These are phyloP conservation scores for Vitrella brassicaformis DNA, from an alignment of 73 alveolate genomes.

Conservation along the genomic window DNA sequence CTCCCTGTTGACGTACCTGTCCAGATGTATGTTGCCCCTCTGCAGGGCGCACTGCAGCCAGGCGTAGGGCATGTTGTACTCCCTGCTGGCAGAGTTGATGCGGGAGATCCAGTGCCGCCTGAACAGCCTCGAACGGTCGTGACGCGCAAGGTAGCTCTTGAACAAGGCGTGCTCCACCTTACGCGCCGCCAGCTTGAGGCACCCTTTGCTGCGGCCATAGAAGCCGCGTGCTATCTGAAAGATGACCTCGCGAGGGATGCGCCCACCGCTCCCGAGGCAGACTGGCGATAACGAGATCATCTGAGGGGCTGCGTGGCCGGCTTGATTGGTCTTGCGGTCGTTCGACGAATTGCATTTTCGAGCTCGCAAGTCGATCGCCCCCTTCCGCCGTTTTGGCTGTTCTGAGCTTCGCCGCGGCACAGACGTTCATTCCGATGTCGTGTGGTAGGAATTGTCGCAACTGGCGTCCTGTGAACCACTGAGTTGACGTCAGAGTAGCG, in stretches of 20 bases:
- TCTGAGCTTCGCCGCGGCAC: too few relatives aligned
- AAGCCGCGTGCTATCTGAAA: neutral
- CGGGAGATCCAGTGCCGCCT: conserved; percentile 26
- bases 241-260: neutral
- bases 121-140: neutral
- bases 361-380: too few relatives aligned
- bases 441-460: too few relatives aligned
- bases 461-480: too few relatives aligned
- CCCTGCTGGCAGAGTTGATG: conserved; percentile 5
- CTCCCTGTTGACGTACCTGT: neutral
- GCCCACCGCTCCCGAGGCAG: too few relatives aligned
- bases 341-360: too few relatives aligned
- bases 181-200: neutral
- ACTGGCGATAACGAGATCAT: too few relatives aligned
- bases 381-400: too few relatives aligned
- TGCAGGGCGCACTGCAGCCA: neutral
- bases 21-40: neutral
- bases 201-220: neutral
- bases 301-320: too few relatives aligned
- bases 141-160: neutral
- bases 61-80: neutral
- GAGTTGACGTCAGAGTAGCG: too few relatives aligned
- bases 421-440: too few relatives aligned
- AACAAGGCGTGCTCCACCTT: neutral
- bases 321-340: too few relatives aligned